Evolutionary conservation across 176 grass and related monocot genomes (phyloP).

Genomic region (Carex kokanica): DNA sequence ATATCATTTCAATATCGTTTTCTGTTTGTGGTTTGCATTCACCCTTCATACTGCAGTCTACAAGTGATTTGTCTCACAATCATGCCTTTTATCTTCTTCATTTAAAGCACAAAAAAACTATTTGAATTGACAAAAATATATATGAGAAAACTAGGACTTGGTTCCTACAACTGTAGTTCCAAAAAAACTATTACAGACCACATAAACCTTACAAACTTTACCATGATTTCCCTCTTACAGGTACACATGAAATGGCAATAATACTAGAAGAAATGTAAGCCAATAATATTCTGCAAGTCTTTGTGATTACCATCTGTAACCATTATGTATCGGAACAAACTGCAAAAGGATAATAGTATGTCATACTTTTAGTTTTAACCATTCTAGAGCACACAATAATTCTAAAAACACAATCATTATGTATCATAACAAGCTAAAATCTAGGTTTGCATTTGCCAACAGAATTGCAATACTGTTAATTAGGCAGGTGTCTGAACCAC

Average conservation of each 20-base stretch:
- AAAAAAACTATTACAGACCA: background rate
- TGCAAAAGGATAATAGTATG: background rate
- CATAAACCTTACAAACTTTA: background rate
- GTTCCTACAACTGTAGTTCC: background rate
- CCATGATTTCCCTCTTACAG: background rate
- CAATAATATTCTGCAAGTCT: background rate
- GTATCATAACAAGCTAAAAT: background rate
- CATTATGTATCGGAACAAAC: slow-evolving; percentile 1
- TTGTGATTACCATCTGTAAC: background rate
- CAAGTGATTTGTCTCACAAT: background rate
- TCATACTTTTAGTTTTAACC: background rate
- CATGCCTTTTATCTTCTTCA: background rate
- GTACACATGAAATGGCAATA: background rate
- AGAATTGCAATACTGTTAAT: background rate
- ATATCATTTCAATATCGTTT: background rate
- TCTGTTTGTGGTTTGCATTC: background rate
- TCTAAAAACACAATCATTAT: background rate
- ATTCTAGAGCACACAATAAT: background rate
- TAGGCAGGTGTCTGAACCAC: background rate
- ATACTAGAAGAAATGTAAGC: background rate
- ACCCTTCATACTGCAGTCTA: background rate
- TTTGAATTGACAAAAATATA: background rate
- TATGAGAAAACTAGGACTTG: background rate
- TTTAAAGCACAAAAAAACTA: background rate
- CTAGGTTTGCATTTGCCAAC: background rate